Evolutionary conservation across 1,284 basidiomycete genomes (phyloP), one percentile per base, ranked within the genome.

Genomic region (Ustilago loliicola): DNA sequence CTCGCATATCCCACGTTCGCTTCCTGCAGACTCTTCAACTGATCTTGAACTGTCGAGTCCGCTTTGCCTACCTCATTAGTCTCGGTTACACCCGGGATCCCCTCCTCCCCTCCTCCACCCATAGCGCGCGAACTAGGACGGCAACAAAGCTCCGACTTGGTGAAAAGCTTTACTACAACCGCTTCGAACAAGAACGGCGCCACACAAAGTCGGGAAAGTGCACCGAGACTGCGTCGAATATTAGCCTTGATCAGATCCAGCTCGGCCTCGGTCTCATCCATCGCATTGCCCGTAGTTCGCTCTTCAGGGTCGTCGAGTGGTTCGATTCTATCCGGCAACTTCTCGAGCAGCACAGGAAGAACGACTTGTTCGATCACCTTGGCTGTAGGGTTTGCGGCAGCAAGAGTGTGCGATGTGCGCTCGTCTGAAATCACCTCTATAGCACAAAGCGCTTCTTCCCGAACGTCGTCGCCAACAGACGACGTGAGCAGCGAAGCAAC

Each of bases 101-200:
- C 59, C 5, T 42, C 23, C 11, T 25, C 52, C 1, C 9, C 34
- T 42, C 29, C 25, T 55, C 17, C 25, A 50, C 61, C 38, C 78
- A 79, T 23, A 64, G 88, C 88, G 66, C 96, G 91, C n/a, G 42
- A 45, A n/a, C 42, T 45, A 3, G 93, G 87, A 9, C 89, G 89
- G 74, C 96, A 91, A 15, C 97, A 87, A 5, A 92, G 91, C 1
- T 95, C 93, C 29, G 98, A 88, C 86, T 94, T 94, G 1, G 92
- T 91, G 0, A 90, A 91, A 13, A 98, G 88, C 25, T 93, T 91
- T 52, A 94, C 90, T 45, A 94, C 91, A 32, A 98, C 89, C 7
- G 90, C 92, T 84, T 95, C 94, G 86, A 97, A 98, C 29, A 98
- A 89, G 25, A 91, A 89, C 0, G 93, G 89, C 52, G 92, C 90